Evolutionary conservation across 2,329 filamentous ascomycete species (phyloP).

Genomic region (Colletotrichum godetiae): DNA sequence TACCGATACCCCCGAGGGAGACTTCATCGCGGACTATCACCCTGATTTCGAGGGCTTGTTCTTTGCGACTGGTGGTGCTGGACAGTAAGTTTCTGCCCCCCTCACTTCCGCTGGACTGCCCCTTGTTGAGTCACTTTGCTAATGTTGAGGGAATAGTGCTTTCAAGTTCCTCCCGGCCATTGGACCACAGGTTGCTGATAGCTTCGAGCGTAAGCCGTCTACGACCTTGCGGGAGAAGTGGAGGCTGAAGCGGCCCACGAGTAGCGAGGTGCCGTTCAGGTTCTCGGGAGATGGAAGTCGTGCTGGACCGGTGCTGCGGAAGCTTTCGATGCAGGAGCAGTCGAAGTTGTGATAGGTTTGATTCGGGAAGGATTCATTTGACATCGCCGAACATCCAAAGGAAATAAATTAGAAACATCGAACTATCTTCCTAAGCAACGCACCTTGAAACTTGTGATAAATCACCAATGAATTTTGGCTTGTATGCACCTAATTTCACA

Average conservation of each 20-base stretch:
- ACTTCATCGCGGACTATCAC: conserved; percentile 71
- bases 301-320: conserved; percentile 42
- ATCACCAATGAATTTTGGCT: no score
- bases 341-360: conserved; percentile 37
- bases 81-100: conserved; percentile 59
- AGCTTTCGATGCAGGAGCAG: conserved; percentile 41
- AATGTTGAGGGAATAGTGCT: conserved; percentile 46
- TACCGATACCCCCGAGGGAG: conserved; percentile 71
- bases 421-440: no score
- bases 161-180: conserved; percentile 43
- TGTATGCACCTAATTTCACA: no score
- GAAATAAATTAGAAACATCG: no score
- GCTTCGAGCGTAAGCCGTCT: conserved; percentile 44
- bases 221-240: conserved; percentile 43
- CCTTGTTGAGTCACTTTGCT: conserved; percentile 59
- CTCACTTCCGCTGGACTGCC: conserved; percentile 62
- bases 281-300: conserved; percentile 45
- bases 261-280: neutral
- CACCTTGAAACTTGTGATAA: no score
- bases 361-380: no score
- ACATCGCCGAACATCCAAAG: no score
- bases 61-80: conserved; percentile 59
- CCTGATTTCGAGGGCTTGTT: conserved; percentile 59
- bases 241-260: conserved; percentile 38
- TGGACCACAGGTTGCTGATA: conserved; percentile 43